phyloP scores from a whole-genome alignment of 2,329 filamentous ascomycete species.

The Penicillium sp. region DNA sequence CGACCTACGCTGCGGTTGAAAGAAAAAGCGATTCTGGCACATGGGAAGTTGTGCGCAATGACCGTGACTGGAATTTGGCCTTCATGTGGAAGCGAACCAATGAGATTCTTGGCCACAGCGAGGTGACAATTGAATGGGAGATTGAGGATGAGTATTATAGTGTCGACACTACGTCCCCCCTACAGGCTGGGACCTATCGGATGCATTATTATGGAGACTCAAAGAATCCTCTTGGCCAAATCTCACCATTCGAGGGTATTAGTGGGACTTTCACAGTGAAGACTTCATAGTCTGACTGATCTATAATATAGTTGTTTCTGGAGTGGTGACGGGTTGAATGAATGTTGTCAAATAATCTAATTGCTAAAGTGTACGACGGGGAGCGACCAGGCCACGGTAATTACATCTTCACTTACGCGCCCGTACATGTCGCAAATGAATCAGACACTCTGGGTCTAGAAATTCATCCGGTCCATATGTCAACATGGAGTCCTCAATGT shows the following conservation, averaged over 20 bases:
- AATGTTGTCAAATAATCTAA: neutral
- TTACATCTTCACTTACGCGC: slow-evolving; percentile 1
- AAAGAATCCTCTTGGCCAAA: slow-evolving; percentile 61
- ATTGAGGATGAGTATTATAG: slow-evolving; percentile 57
- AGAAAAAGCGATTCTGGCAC: slow-evolving; percentile 46
- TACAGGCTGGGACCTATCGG: slow-evolving; percentile 65
- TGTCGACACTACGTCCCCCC: slow-evolving; percentile 32
- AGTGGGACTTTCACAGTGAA: slow-evolving; percentile 50
- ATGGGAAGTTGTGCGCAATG: slow-evolving; percentile 69
- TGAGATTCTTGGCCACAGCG: slow-evolving; percentile 67
- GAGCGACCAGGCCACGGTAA: neutral
- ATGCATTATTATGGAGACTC: slow-evolving; percentile 81
- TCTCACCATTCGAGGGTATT: slow-evolving; percentile 67
- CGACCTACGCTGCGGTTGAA: slow-evolving; percentile 76
- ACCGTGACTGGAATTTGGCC: slow-evolving; percentile 79
- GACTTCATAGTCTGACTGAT: slow-evolving; percentile 5
- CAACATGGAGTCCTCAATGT: neutral
- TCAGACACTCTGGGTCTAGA: neutral
- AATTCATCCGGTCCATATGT: neutral
- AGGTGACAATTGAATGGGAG: slow-evolving; percentile 79
- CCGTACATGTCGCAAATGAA: neutral
- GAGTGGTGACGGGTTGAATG: neutral
- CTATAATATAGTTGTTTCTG: neutral
- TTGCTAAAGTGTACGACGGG: neutral
- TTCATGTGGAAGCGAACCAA: slow-evolving; percentile 76